Percentiles rank a stretch among this genome's conserved stretches.
Evolutionary conservation across 2,329 filamentous ascomycete species (phyloP).

Genomic region (Colletotrichum kahawae): DNA sequence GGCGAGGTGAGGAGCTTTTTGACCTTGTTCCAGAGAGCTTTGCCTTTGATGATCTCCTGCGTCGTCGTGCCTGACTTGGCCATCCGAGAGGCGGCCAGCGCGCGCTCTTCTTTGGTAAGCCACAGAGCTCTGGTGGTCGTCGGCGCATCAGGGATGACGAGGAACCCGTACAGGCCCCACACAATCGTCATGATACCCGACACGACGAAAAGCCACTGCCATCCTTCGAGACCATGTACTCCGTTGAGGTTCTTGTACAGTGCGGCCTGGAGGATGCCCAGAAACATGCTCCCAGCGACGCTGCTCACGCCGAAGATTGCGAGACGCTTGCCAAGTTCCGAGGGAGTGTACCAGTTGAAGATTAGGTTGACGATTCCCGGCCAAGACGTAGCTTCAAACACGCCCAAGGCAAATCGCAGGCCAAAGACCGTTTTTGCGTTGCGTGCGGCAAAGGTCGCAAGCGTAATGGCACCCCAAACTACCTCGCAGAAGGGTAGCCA

Average conservation of each 20-base stretch:
- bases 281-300: slow-evolving; percentile 58
- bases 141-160: slow-evolving; percentile 37
- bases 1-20: slow-evolving; percentile 29
- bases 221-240: slow-evolving; percentile 51
- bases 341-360: slow-evolving; percentile 46
- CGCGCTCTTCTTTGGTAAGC: slow-evolving; percentile 39
- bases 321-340: slow-evolving; percentile 55
- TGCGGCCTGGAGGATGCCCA: slow-evolving; percentile 61
- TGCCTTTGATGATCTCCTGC: slow-evolving; percentile 27
- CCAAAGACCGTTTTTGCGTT: slow-evolving; percentile 37
- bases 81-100: slow-evolving; percentile 26
- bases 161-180: slow-evolving; percentile 57
- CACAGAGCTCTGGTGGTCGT: slow-evolving; percentile 30
- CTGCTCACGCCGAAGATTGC: slow-evolving; percentile 54
- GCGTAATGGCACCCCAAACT: slow-evolving; percentile 11
- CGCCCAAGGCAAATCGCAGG: slow-evolving; percentile 46
- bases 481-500: slow-evolving; percentile 46
- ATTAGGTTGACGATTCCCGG: slow-evolving; percentile 48
- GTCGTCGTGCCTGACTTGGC: slow-evolving; percentile 26
- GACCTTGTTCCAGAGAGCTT: slow-evolving; percentile 26
- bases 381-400: slow-evolving; percentile 43
- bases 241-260: slow-evolving; percentile 58
- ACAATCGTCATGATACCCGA: slow-evolving; percentile 62
- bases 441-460: background rate
- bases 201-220: slow-evolving; percentile 64